Percentiles rank a stretch among this genome's conserved stretches.
These are phyloP conservation scores for Annulohypoxylon nitens DNA, from an alignment of 495 filamentous ascomycete genomes.

Conservation along the genomic window DNA sequence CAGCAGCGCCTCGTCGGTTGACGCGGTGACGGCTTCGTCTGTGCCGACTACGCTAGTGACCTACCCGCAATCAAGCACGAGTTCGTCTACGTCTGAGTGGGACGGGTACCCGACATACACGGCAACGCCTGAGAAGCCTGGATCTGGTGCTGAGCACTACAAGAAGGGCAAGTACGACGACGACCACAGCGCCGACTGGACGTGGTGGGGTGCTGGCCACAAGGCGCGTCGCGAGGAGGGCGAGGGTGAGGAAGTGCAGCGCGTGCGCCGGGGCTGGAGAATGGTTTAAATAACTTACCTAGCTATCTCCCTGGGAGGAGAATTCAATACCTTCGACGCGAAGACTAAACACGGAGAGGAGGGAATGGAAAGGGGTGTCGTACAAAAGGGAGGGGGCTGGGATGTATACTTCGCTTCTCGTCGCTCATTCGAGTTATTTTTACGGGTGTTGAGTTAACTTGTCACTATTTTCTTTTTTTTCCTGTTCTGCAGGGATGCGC, in stretches of 20 bases:
- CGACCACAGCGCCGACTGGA: constrained; percentile 17
- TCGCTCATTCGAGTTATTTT: constrained; percentile 25
- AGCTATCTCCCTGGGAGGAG: no score
- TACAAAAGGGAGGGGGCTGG: constrained; percentile 31
- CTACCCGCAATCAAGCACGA: not conserved
- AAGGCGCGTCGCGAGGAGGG: constrained; percentile 8
- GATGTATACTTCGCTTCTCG: constrained; percentile 42
- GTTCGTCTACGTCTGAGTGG: not conserved
- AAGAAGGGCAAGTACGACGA: constrained; percentile 2
- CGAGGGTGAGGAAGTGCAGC: not conserved
- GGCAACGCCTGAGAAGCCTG: not conserved
- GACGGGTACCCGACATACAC: constrained; percentile 26
- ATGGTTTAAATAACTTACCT: constrained; percentile 28
- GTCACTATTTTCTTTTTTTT: constrained; percentile 3
- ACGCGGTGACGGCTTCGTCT: constrained; percentile 32
- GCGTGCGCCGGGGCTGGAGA: constrained; percentile 37
- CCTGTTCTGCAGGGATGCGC: not conserved
- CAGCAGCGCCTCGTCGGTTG: constrained; percentile 16
- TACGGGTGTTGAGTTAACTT: constrained; percentile 1
- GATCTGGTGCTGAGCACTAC: not conserved
- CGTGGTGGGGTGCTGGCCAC: constrained; percentile 19
- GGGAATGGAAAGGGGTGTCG: constrained; percentile 4
- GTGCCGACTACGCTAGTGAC: constrained; percentile 32
- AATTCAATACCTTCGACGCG: no score
- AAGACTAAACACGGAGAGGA: no score